These are phyloP conservation scores for Pharus latifolius DNA, from an alignment of 176 grass and related monocot species.

Conservation along the genomic window DNA sequence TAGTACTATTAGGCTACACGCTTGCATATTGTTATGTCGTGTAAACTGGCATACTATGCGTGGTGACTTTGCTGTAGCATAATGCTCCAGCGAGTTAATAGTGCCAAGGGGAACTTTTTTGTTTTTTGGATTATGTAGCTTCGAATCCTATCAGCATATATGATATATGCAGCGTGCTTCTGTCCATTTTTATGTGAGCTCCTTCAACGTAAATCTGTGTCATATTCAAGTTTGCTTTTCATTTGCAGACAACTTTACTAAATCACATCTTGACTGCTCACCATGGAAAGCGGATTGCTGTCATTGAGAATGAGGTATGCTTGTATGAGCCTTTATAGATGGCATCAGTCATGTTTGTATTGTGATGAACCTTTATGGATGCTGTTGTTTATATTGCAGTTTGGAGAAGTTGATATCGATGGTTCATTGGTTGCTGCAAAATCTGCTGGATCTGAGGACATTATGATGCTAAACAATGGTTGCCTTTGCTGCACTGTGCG, in stretches of 20 bases:
- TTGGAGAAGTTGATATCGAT: conserved; percentile 93
- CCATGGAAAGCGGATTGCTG: conserved; percentile 86
- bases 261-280: conserved; percentile 90
- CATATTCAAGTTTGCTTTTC: conserved; percentile 12
- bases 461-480: conserved; percentile 96
- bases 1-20: background rate
- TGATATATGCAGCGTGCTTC: no score
- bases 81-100: no score
- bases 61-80: no score
- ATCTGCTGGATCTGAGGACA: conserved; percentile 85
- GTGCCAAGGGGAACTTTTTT: no score
- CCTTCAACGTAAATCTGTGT: background rate
- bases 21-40: no score
- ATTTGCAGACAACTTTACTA: conserved; percentile 82
- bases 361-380: no score
- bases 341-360: background rate
- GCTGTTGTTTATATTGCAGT: conserved; percentile 42
- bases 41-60: no score
- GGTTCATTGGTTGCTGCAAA: conserved; percentile 86
- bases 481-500: conserved; percentile 98
- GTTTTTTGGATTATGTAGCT: background rate
- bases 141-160: background rate
- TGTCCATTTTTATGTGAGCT: no score
- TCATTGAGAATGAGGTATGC: conserved; percentile 98
- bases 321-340: background rate